Percentiles rank a stretch among this genome's conserved stretches.
Evolutionary conservation across 1,284 basidiomycete species (phyloP).

Genomic region (Ceratobasidium papillatum): DNA sequence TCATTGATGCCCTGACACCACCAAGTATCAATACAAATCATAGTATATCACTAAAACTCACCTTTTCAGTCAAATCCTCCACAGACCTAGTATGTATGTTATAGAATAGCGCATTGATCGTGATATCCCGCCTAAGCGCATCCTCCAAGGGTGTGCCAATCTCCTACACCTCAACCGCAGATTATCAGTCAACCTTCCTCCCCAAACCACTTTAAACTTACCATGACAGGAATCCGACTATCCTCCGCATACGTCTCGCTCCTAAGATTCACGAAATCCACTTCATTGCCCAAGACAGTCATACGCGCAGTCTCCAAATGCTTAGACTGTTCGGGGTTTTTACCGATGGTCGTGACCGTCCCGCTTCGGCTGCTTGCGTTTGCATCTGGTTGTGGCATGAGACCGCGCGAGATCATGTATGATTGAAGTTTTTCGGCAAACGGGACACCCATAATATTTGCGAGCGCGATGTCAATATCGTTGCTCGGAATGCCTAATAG

Average conservation of each 20-base stretch:
- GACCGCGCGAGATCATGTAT: slow-evolving; percentile 63
- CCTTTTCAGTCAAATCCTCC: slow-evolving; percentile 89
- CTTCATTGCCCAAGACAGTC: slow-evolving; percentile 79
- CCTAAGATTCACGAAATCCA: slow-evolving; percentile 95
- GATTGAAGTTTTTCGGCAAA: slow-evolving; percentile 86
- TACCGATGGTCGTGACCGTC: slow-evolving; percentile 75
- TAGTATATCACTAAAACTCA: slow-evolving; percentile 49
- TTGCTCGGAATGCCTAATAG: slow-evolving; percentile 84
- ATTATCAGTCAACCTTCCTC: background rate
- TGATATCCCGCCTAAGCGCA: slow-evolving; percentile 89
- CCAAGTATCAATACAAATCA: background rate
- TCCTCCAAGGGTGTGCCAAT: slow-evolving; percentile 96
- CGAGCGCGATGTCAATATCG: slow-evolving; percentile 94
- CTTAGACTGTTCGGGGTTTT: slow-evolving; percentile 97
- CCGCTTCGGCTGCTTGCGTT: slow-evolving; percentile 10
- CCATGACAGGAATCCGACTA: slow-evolving; percentile 91
- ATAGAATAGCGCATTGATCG: slow-evolving; percentile 97
- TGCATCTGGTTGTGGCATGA: background rate
- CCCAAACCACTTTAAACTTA: slow-evolving; percentile 55
- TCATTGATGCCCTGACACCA: slow-evolving; percentile 79
- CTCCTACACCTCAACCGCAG: slow-evolving; percentile 58
- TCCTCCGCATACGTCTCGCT: slow-evolving; percentile 90
- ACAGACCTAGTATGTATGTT: slow-evolving; percentile 90
- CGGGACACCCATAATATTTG: slow-evolving; percentile 86
- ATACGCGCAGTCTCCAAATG: slow-evolving; percentile 98